A percentile compares a stretch with the other conserved stretches of the same genome.
Evolutionary conservation across 331 rosid species (phyloP).

Genomic region (Telfairia occidentalis): DNA sequence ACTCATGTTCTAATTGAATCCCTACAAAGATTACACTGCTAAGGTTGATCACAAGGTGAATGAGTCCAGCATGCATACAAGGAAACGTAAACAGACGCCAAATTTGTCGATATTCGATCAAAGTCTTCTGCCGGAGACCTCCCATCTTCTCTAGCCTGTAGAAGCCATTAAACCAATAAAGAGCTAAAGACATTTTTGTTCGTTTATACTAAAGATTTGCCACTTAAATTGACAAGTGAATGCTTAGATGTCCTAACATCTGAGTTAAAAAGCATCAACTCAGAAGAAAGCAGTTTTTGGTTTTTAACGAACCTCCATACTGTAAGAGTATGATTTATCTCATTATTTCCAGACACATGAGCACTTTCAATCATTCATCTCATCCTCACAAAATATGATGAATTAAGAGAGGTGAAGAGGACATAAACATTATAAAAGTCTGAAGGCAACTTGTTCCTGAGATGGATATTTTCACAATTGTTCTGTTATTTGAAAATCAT

Average conservation of each 20-base stretch:
- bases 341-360: background rate
- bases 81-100: conserved; percentile 88
- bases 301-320: background rate
- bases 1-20: conserved; percentile 56
- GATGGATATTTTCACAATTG: background rate
- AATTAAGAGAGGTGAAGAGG: background rate
- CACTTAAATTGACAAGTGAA: background rate
- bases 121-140: conserved; percentile 38
- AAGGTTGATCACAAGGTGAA: conserved; percentile 73
- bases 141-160: conserved; percentile 84
- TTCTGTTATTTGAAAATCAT: background rate
- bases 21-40: conserved; percentile 61
- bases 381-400: background rate
- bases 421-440: background rate
- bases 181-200: background rate
- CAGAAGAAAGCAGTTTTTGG: background rate
- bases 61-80: conserved; percentile 62
- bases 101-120: conserved; percentile 38
- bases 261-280: background rate
- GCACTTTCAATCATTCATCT: background rate
- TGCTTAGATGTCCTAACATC: background rate
- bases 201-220: background rate
- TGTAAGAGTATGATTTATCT: background rate
- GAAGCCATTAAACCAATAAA: background rate
- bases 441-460: background rate